Evolutionary conservation across 257 asterid genomes (phyloP), one percentile per base, ranked within the genome.

Genomic region (Thymus mandschuricus): DNA sequence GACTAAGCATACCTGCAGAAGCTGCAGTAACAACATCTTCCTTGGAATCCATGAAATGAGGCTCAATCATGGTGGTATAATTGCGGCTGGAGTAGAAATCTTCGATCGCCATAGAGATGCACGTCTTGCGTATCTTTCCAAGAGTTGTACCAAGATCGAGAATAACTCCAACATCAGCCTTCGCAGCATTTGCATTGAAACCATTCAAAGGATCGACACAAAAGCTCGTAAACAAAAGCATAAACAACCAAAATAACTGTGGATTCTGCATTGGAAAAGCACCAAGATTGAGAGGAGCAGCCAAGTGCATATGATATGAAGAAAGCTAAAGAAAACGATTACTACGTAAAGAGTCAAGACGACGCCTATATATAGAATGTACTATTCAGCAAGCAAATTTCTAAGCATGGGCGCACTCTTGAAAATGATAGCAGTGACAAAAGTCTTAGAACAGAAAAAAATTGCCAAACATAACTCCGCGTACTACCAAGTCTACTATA

Each of bases 381-480:
- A 21, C 21, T 21, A n/a, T 5, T n/a, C 49, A 44, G 3, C 11
- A 10, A 7, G 49, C 12, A 44, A 3, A 10, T 8, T 44, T 44
- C 49, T 9, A 5, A 8, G 3, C 12, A 44, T 9, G 49, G 49
- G 8, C 6, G 8, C 6, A 44, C 9, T 44, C 12, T 8, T 0
- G 21, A 21, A 21, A 21, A 21, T n/a, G 83, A 81, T 12, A 54
- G 63, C n/a, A n/a, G n/a, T n/a, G n/a, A n/a, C n/a, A n/a, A n/a
- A n/a, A n/a, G n/a, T n/a, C n/a, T n/a, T n/a, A n/a, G n/a, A n/a
- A n/a, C n/a, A 44, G 49, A 44, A 44, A 7, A 8, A 46, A 11
- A 46, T 46, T 46, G 51, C 1, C 51, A 11, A 5, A 44, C 51
- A 46, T 4, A 49, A n/a, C 29, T 50, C 1, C 56, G 56, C 56